Evolutionary conservation across 129 eudicot species (phyloP).

Genomic region (Helianthus tuberosus): DNA sequence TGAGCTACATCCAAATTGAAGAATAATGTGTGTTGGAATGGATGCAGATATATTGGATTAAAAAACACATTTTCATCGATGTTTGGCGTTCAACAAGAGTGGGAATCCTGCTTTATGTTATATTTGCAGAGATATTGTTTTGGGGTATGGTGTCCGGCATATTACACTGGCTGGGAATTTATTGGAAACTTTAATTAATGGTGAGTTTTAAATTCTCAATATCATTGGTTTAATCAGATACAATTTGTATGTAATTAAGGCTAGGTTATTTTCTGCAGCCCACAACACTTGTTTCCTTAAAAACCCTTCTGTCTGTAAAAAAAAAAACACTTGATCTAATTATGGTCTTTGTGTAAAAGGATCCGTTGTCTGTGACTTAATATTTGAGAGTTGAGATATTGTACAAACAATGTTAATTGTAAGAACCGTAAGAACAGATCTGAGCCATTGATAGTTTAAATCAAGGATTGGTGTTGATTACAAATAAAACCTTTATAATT

Average conservation of each 20-base stretch:
- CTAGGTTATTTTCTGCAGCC: background rate
- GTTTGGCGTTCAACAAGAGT: constrained; percentile 86
- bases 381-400: background rate
- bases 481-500: too few species aligned
- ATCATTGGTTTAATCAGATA: background rate
- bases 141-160: constrained; percentile 83
- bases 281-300: background rate
- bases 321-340: too few species aligned
- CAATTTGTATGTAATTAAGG: background rate
- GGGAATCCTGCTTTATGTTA: constrained; percentile 77
- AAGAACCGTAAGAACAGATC: too few species aligned
- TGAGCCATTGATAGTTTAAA: too few species aligned
- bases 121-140: constrained; percentile 82
- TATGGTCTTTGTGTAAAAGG: constrained; percentile 1
- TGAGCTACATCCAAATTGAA: background rate
- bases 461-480: too few species aligned
- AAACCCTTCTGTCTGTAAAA: background rate
- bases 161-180: constrained; percentile 56
- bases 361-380: background rate
- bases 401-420: too few species aligned
- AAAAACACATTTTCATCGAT: constrained; percentile 72
- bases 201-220: background rate
- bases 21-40: background rate
- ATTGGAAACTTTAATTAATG: constrained; percentile 82
- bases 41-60: constrained; percentile 74